A percentile compares a stretch with the other conserved stretches of the same genome.
Conservation (phyloP, 2,329 filamentous ascomycete genomes). For the Tolypocladium tundrense region DNA sequence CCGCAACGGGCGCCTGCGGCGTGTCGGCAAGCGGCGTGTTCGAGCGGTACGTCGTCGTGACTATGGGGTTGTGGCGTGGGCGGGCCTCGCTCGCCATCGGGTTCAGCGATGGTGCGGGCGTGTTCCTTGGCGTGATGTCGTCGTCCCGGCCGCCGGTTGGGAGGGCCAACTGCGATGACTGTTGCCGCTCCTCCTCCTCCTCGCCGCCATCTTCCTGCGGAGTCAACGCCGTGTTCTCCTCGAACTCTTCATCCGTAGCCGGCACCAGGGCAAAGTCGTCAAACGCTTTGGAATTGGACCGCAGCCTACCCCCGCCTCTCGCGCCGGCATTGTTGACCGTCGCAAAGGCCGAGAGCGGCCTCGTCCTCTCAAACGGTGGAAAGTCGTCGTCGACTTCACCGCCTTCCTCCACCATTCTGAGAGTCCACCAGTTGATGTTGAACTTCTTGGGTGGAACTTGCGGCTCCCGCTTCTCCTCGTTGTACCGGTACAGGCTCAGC, state of each 20-base stretch:
- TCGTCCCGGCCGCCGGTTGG: slow-evolving; percentile 3
- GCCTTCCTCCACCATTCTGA: slow-evolving; percentile 76
- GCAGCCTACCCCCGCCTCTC: slow-evolving; percentile 43
- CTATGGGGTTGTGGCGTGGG: slow-evolving; percentile 46
- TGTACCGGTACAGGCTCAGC: slow-evolving; percentile 66
- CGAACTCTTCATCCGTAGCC: slow-evolving; percentile 57
- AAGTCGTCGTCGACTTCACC: slow-evolving; percentile 82
- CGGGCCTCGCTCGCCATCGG: slow-evolving; percentile 18
- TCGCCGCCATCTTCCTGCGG: slow-evolving; percentile 55
- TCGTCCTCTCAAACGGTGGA: slow-evolving; percentile 64
- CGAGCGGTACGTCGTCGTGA: slow-evolving; percentile 48
- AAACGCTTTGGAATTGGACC: slow-evolving; percentile 66
- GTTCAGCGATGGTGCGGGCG: slow-evolving; percentile 18
- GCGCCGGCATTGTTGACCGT: slow-evolving; percentile 76
- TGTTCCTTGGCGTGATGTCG: slow-evolving; percentile 10
- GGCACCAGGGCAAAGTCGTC: slow-evolving; percentile 75
- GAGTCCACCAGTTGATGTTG: slow-evolving; percentile 73
- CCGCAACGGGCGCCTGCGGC: slow-evolving; percentile 35
- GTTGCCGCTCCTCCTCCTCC: slow-evolving; percentile 25
- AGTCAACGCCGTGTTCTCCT: slow-evolving; percentile 58
- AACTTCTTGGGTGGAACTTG: slow-evolving; percentile 52
- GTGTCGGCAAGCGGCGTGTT: slow-evolving; percentile 46
- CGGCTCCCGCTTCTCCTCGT: slow-evolving; percentile 65
- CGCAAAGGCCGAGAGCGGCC: slow-evolving; percentile 67
- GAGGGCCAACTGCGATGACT: neutral